Evolutionary conservation across 805 yeast species (phyloP).

Genomic region (Hanseniaspora jakobsenii): DNA sequence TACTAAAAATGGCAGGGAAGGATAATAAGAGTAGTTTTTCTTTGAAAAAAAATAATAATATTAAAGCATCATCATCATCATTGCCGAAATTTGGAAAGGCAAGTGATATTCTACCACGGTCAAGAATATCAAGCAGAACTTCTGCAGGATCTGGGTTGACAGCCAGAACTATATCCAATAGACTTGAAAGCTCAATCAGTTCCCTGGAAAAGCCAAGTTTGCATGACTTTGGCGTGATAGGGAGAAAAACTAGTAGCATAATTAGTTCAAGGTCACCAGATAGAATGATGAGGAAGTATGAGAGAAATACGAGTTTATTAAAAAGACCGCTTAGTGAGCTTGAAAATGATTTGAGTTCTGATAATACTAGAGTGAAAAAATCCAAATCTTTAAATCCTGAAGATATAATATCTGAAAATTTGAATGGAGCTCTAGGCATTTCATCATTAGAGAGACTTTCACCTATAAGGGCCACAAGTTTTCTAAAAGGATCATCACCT

Average conservation of each 20-base stretch:
- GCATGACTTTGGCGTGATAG: not conserved
- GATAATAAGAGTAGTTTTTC: no score
- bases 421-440: no score
- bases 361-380: no score
- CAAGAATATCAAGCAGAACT: not conserved
- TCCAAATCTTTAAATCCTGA: no score
- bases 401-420: no score
- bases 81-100: no score
- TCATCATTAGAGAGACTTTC: no score
- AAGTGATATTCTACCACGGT: not conserved
- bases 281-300: not conserved
- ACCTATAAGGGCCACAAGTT: constrained; percentile 3
- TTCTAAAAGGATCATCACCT: constrained; percentile 1
- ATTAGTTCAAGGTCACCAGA: not conserved
- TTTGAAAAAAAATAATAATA: no score
- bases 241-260: no score
- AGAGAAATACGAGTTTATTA: not conserved
- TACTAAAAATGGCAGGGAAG: no score
- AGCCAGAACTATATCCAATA: not conserved
- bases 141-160: not conserved
- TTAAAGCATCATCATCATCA: no score
- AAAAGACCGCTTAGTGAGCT: constrained; percentile 8
- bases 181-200: not conserved
- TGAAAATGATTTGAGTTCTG: no score
- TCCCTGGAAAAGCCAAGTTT: not conserved